phyloP scores from a whole-genome alignment of 345 rosid genomes.

The Ailanthus altissimus region DNA sequence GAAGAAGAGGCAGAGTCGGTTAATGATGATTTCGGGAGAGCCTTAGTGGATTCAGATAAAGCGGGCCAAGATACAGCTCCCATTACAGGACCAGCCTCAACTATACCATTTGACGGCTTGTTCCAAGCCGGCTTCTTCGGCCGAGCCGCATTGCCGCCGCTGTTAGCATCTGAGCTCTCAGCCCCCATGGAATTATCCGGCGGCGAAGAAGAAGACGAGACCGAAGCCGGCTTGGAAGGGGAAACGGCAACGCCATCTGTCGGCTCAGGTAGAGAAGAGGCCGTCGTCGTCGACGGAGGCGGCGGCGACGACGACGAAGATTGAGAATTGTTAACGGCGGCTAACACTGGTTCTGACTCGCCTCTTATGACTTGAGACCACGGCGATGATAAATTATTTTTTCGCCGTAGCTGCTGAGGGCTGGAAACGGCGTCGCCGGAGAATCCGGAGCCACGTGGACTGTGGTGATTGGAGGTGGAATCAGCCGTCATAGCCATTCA shows the following conservation, averaged over 20 bases:
- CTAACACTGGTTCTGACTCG: conserved; percentile 31
- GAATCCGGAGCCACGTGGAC: conserved; percentile 29
- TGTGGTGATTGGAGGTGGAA: conserved; percentile 43
- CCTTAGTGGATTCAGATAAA: conserved; percentile 50
- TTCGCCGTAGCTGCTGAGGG: conserved; percentile 35
- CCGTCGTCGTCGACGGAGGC: not conserved
- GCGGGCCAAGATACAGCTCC: conserved; percentile 72
- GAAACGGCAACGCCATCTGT: conserved; percentile 28
- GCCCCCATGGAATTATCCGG: conserved; percentile 26
- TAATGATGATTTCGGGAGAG: conserved; percentile 42
- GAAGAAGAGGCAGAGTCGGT: conserved; percentile 36
- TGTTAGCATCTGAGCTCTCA: conserved; percentile 33
- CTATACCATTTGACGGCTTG: conserved; percentile 45
- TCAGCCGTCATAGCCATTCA: conserved; percentile 49
- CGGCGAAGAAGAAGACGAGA: conserved; percentile 13
- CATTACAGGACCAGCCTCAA: conserved; percentile 47
- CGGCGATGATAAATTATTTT: conserved; percentile 34
- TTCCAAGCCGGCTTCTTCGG: conserved; percentile 61
- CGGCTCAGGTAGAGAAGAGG: conserved; percentile 27
- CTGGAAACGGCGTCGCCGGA: conserved; percentile 28
- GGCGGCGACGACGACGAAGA: conserved; percentile 29
- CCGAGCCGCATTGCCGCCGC: conserved; percentile 40
- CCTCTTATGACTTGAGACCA: conserved; percentile 50
- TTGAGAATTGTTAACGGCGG: conserved; percentile 23
- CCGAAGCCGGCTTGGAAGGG: conserved; percentile 28